Percentiles rank a stretch among this genome's conserved stretches.
These are phyloP conservation scores for Aleurites moluccanus DNA, from an alignment of 441 rosid species.

Conservation along the genomic window DNA sequence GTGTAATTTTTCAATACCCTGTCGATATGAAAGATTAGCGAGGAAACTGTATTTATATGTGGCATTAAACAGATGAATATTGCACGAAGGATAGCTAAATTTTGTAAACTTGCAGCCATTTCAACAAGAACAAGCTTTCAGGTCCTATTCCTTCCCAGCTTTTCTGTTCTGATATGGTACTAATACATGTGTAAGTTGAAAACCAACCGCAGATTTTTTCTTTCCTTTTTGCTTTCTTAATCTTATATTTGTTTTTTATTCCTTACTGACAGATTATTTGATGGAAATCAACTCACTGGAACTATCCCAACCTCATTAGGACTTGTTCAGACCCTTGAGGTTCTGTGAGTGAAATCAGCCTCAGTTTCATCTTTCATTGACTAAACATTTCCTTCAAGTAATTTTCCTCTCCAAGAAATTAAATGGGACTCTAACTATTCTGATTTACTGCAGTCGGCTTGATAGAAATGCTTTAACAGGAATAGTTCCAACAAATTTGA, in stretches of 20 bases:
- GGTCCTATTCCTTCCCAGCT: conserved; percentile 75
- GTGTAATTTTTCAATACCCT: conserved; percentile 23
- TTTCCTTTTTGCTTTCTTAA: neutral
- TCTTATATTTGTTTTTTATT: conserved; percentile 4
- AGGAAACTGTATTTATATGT: neutral
- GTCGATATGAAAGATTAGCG: neutral
- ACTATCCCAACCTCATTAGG: conserved; percentile 68
- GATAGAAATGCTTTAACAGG: conserved; percentile 80
- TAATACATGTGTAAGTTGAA: conserved; percentile 82
- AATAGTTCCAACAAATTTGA: conserved; percentile 63
- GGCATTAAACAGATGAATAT: neutral
- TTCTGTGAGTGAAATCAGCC: conserved; percentile 74
- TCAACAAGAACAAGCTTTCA: conserved; percentile 92
- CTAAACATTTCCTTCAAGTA: neutral
- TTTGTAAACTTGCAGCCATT: conserved; percentile 59
- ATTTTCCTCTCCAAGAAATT: neutral
- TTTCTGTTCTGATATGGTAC: conserved; percentile 71
- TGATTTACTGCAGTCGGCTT: conserved; percentile 65
- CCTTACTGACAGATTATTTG: conserved; percentile 59
- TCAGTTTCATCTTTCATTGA: neutral
- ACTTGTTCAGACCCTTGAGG: conserved; percentile 79
- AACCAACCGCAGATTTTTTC: neutral
- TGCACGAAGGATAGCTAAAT: neutral
- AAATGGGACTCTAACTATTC: conserved; percentile 16
- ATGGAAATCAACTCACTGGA: conserved; percentile 78